Evolutionary conservation across 2,329 filamentous ascomycete genomes (phyloP), one percentile per base, ranked within the genome.

Genomic region (Fusarium dimerum): DNA sequence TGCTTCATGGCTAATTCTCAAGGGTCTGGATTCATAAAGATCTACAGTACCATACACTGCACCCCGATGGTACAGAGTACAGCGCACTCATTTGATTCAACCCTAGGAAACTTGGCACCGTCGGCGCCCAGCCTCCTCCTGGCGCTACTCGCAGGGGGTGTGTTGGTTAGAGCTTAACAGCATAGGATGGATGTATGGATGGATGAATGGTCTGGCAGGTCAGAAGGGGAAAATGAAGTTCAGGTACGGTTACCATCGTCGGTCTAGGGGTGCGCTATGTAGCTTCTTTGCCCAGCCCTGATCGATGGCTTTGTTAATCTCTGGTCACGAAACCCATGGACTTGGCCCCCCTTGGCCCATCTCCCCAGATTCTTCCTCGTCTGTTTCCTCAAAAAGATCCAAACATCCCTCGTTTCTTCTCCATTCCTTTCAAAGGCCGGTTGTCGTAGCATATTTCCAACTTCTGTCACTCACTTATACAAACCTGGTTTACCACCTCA

Each of bases 391-490:
- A 34, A 8, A 29, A 41, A 47, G 48, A 38, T 43, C 29, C 52
- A 9, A n/a, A 45, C 30, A 52, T 32, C 20, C 20, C 7, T 7
- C 20, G 20, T 26, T 26, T 26, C 20, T 26, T 4, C 43, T 48
- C 26, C 43, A 54, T 63, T 56, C 58, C 57, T 54, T 45, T 50
- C 55, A 38, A 54, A 51, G 51, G 60, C 40, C 47, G 61, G 59
- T 44, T 15, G n/a, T 40, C 55, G 55, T 52, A 54, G 57, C 48
- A 57, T 43, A 44, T 51, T 44, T 47, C 13, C 13, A 40, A n/a
- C 11, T 40, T 41, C 20, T 15, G 48, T 58, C 52, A 45, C 52
- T 54, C 48, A 47, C 52, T 56, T 42, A 30, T 29, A 41, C 43
- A 10, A 11, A 36, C 32, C 32, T 36, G 10, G 3, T 48, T 42